Base-by-base conservation (phyloP, 1,284 basidiomycete species). In the Cryptococcus deneoformans region DNA sequence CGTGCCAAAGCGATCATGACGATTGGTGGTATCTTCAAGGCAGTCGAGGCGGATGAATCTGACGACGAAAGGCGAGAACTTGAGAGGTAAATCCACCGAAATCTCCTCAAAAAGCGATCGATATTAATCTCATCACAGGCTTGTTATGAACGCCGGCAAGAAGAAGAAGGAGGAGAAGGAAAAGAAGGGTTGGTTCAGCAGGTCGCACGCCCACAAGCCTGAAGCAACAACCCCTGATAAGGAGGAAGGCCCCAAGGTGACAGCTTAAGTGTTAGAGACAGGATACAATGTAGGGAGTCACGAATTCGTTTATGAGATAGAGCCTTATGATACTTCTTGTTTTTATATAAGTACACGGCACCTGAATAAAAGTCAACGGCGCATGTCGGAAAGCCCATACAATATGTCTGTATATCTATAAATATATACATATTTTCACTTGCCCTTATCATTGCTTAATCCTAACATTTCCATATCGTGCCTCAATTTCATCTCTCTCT, bases 21-120 rank as follows among this genome's bases (percentile, higher is more conserved):
- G 11, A 87, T 88, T 46, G 93, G 92, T 5, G 86, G 86, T 14
- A 86, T 94, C 63, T 93, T 96, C 82, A 94, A 93, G 77, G 79
- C 82, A 2, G 84, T 89, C 0, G 72, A 83, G 46, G 87, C 93
- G 1, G 93, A 96, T 70, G 92, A 92, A 72, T 86, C 88, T 10
- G 92, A 94, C 69, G 88, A 89, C 69, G 94, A 95, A 71, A 84
- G 94, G 35, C 83, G 93, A 54, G 92, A 96, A 76, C 84, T 97
- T 40, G 93, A 97, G 77, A 81, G 90, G 89, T 78, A 46, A 58
- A 73, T 45, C 20, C 6, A 29, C 29, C 29, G 29, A 29, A 29
- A 29, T 3, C 50, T n/a, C 20, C 35, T 47, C 29, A 29, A 29
- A 29, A 6, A n/a, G 14, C 16, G 36, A 24, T 10, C 48, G 24